Evolutionary conservation across 2,329 filamentous ascomycete genomes (phyloP).

Genomic region (Ascochyta rabiei): DNA sequence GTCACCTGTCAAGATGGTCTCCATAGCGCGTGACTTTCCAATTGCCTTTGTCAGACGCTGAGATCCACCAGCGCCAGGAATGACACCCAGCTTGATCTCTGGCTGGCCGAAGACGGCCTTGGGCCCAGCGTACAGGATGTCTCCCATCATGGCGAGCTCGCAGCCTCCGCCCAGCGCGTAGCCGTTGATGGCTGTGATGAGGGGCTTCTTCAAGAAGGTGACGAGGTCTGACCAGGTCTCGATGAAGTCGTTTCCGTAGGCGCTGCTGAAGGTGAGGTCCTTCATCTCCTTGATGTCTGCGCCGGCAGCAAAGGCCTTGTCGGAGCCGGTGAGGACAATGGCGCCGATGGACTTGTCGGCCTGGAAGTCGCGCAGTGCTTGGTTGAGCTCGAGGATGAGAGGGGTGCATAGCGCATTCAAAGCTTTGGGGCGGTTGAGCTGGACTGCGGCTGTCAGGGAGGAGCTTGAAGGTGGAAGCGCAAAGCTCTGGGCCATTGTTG

Average conservation of each 20-base stretch:
- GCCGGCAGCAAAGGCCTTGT: slow-evolving; percentile 79
- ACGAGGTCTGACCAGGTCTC: slow-evolving; percentile 90
- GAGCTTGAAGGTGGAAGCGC: not conserved
- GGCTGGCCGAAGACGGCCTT: slow-evolving; percentile 93
- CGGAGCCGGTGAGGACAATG: slow-evolving; percentile 79
- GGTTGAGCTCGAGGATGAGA: slow-evolving; percentile 80
- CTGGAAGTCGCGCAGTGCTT: slow-evolving; percentile 46
- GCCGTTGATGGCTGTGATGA: slow-evolving; percentile 92
- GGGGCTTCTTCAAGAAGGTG: slow-evolving; percentile 85
- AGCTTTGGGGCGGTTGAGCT: slow-evolving; percentile 90
- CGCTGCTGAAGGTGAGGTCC: slow-evolving; percentile 82
- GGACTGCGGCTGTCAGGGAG: slow-evolving; percentile 64
- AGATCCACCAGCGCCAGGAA: slow-evolving; percentile 89
- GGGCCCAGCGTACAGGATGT: slow-evolving; percentile 88
- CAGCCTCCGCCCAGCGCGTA: slow-evolving; percentile 95
- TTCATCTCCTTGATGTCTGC: slow-evolving; percentile 99
- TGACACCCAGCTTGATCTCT: slow-evolving; percentile 92
- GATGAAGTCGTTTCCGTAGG: slow-evolving; percentile 91
- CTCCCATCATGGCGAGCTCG: slow-evolving; percentile 96
- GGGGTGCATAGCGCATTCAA: slow-evolving; percentile 93
- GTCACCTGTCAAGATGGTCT: slow-evolving; percentile 56
- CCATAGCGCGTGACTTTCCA: slow-evolving; percentile 55
- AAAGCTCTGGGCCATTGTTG: not conserved
- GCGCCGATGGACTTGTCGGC: slow-evolving; percentile 40
- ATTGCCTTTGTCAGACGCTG: slow-evolving; percentile 80